Evolutionary conservation across 1,284 basidiomycete genomes (phyloP), one percentile per base, ranked within the genome.

Genomic region (Moesziomyces globuligerus): DNA sequence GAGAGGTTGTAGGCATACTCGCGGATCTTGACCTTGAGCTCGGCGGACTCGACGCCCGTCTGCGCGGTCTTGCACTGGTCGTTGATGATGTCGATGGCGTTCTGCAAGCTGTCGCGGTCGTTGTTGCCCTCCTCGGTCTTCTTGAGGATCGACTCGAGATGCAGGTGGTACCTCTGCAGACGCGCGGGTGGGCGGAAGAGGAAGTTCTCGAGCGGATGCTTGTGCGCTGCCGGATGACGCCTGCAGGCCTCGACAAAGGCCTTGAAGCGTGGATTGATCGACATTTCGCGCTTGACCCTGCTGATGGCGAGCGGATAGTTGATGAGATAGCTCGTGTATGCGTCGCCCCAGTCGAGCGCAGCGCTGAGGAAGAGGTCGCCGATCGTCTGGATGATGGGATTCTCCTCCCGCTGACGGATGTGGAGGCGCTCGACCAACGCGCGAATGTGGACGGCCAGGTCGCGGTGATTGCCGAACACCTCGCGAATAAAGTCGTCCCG

Each of bases 321-420:
- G 3, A 91, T 91, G 21, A 94, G 88, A 74, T 97, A 97, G 13
- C 87, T 86, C 0, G 92, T 91, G 83, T 98, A 98, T 3, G 90
- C 89, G 8, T 88, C 85, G 32, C 91, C 87, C 85, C 97, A 98
- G 76, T 94, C 91, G 1, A 91, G 89, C 0, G 93, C 93, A 0
- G 92, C 90, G 17, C 90, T 88, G 46, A 97, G 85, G 78, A 97
- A 92, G 49, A 98, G 88, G 79, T 98, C 94, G 0, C 94, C 95
- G 42, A 98, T 91, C 42, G 87, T 87, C 65, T 90, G 88, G 39
- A 97, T 90, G 45, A 97, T 86, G 0, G 92, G 91, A 17, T 87
- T 87, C 75, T 94, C 90, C 82, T 97, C 94, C 43, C 92, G 87
- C 79, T 97, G 92, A 24, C 94, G 88, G 21, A 94, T 90, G 52